Evolutionary conservation across 345 rosid species (phyloP), one percentile per base, ranked within the genome.

Genomic region (Salix brachista): DNA sequence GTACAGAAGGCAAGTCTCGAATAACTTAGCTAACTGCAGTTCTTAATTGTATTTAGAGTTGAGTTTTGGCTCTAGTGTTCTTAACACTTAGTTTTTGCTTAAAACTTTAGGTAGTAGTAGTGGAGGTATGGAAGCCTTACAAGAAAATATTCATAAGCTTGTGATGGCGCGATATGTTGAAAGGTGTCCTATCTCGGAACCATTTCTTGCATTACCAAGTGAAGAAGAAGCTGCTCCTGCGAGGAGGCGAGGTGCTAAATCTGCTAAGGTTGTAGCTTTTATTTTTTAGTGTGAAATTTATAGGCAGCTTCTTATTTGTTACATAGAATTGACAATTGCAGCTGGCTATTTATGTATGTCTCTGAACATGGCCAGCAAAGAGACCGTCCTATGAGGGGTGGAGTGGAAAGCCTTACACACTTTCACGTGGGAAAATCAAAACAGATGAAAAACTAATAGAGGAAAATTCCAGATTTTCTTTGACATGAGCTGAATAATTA

Each of bases 161-260:
- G 84, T 88, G 79, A 80, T 74, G 84, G 88, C 90, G 28, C 94
- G 34, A 78, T 93, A 83, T 77, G 87, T 95, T 79, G 97, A 95
- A 78, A 91, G 89, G 60, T 89, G 94, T 80, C 99, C 99, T 42
- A 78, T 88, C 54, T 80, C 93, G 17, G 97, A 89, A 81, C 94
- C 99, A 26, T 77, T 86, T 80, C 84, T 95, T 81, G 79, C 83
- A 50, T 75, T 82, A 41, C 85, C 87, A 56, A 81, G 76, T 79
- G 91, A 86, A 79, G 88, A 86, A 70, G 90, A 81, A 69, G 69
- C 79, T 64, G 78, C 79, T 64, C 78, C 80, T 76, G 73, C 86
- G 60, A 89, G 60, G 84, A 94, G 83, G 79, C 88, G 82, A 75
- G 90, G 83, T 78, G 19, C 91, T 42, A 92, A 88, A 77, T 87